These are phyloP conservation scores for Sabuloglossum arenarium DNA, from an alignment of 495 filamentous ascomycete genomes.

Conservation along the genomic window DNA sequence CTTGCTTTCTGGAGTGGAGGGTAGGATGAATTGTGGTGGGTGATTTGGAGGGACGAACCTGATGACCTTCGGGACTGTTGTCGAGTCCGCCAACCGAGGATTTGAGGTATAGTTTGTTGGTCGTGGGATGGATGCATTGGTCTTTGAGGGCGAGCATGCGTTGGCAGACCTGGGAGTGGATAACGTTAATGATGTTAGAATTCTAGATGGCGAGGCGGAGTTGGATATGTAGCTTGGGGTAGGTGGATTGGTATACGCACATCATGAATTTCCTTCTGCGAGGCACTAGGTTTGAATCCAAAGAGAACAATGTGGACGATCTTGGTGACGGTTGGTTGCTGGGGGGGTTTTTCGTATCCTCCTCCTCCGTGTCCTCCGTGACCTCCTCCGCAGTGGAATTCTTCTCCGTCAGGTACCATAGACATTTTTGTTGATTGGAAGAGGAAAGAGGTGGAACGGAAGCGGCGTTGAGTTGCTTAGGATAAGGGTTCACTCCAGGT, in stretches of 20 bases:
- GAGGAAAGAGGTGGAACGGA: too few relatives aligned
- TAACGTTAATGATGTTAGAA: too few relatives aligned
- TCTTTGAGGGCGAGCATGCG: conserved; percentile 14
- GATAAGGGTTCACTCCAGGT: too few relatives aligned
- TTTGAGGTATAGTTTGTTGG: conserved; percentile 35
- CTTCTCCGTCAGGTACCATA: too few relatives aligned
- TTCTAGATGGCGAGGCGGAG: too few relatives aligned
- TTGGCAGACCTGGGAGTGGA: conserved; percentile 16
- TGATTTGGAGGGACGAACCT: conserved; percentile 29
- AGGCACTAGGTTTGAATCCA: not conserved
- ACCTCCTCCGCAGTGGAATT: too few relatives aligned
- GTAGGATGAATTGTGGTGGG: too few relatives aligned
- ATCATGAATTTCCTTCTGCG: not conserved
- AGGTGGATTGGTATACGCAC: not conserved
- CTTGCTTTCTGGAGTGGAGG: not conserved
- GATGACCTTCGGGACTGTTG: conserved; percentile 40
- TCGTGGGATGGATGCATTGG: conserved; percentile 22
- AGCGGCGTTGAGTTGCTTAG: too few relatives aligned
- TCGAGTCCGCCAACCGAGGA: conserved; percentile 36
- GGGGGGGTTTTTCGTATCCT: too few relatives aligned
- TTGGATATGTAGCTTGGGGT: too few relatives aligned
- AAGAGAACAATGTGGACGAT: conserved; percentile 9
- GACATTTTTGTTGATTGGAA: too few relatives aligned
- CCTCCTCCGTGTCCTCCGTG: too few relatives aligned
- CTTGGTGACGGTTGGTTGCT: conserved; percentile 3